Base-by-base conservation (phyloP, 2,329 filamentous ascomycete species). In the Apiospora arundinis region DNA sequence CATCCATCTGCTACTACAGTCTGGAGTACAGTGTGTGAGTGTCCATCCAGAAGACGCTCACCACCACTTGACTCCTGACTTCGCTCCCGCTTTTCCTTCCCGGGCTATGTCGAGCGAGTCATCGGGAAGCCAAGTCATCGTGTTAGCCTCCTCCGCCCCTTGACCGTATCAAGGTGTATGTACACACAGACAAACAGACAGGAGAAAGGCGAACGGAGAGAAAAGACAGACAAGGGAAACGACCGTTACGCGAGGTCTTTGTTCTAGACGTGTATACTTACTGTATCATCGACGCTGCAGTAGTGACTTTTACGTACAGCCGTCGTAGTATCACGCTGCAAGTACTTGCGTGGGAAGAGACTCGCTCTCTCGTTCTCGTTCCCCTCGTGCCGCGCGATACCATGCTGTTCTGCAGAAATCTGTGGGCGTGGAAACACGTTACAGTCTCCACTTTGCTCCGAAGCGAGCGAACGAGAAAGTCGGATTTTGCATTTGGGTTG, bases 371-470 rank as follows among this genome's bases (percentile, higher is more conserved):
- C 32, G 40, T 9, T 60, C 52, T 63, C 32, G 56, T 40, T 63
- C 56, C 32, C 56, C 56, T 63, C 56, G 52, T 60, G 52, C 52
- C 52, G 52, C 18, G 52, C 52, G 28, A 63, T 40, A 40, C 52
- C 16, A 60, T 63, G 56, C 32, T n/a, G 56, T 40, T n/a, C 56
- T 63, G 56, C 56, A 63, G 56, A 40, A 63, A 63, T 63, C 28
- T 40, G 56, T 63, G 32, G 56, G 56, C 56, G 56, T n/a, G n/a
- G 56, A 63, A 63, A 63, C 56, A 40, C 32, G 56, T 63, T 63
- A 40, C 56, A n/a, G 32, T 63, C 56, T 40, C 56, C 56, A 63
- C 65, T n/a, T 44, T 67, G 16, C n/a, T 11, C n/a, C 65, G 65
- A 32, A 67, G 65, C 40, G 44, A 45, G 42, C 40, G 44, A 45